phyloP scores from a whole-genome alignment of 2,329 filamentous ascomycete species.

The Fusarium sp. region DNA sequence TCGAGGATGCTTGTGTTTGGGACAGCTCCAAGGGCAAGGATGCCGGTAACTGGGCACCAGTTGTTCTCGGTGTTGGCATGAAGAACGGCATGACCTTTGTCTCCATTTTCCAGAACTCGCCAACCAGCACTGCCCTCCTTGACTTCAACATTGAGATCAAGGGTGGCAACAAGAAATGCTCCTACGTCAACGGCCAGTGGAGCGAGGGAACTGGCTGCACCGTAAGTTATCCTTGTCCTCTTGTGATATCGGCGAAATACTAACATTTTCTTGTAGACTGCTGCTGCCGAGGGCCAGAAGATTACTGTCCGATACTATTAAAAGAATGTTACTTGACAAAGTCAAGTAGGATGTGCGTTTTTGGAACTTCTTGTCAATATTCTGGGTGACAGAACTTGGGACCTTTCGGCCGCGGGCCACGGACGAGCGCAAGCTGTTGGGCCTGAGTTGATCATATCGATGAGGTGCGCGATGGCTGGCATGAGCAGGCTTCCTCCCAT shows the following conservation, averaged over 20 bases:
- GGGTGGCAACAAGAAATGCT: constrained; percentile 73
- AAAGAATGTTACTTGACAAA: constrained; percentile 1
- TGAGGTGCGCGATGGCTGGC: constrained; percentile 7
- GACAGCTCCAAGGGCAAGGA: constrained; percentile 58
- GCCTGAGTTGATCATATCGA: constrained; percentile 19
- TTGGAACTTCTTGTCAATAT: constrained; percentile 51
- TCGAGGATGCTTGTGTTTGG: constrained; percentile 82
- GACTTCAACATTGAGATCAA: constrained; percentile 82
- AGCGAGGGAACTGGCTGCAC: constrained; percentile 76
- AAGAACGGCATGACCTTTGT: constrained; percentile 76
- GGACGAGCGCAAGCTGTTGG: constrained; percentile 28
- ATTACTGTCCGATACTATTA: constrained; percentile 58
- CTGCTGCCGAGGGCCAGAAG: constrained; percentile 52
- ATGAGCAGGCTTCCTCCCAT: constrained; percentile 24
- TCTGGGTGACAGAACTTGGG: constrained; percentile 40
- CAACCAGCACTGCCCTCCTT: constrained; percentile 75
- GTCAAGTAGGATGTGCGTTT: constrained; percentile 38
- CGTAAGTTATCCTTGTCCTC: constrained; percentile 63
- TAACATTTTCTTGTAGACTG: constrained; percentile 51
- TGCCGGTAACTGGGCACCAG: constrained; percentile 86
- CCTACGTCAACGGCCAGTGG: constrained; percentile 72
- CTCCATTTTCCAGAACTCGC: constrained; percentile 85
- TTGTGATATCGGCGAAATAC: background rate
- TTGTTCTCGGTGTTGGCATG: constrained; percentile 85
- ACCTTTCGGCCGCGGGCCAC: constrained; percentile 32